A percentile compares a stretch with the other conserved stretches of the same genome.
These are phyloP conservation scores for Sequoia sempervirens DNA, from an alignment of 75 land plant genomes.

Conservation along the genomic window DNA sequence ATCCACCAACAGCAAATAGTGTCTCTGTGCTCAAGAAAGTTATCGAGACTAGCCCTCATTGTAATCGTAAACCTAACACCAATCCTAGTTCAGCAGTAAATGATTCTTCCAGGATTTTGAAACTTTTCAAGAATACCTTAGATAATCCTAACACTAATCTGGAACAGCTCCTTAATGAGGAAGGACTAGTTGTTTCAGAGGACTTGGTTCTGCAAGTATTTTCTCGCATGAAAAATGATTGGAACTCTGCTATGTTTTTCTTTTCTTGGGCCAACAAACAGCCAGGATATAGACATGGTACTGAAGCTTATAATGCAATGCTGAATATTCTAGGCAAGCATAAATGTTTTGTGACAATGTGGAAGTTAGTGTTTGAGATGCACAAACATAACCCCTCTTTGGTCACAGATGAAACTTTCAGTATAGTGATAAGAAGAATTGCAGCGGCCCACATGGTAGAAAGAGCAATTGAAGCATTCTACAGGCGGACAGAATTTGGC, in stretches of 20 bases:
- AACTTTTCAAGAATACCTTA: neutral
- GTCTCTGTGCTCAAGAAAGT: neutral
- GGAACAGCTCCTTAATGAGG: conserved; percentile 20
- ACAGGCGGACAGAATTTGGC: conserved; percentile 43
- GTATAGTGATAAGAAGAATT: conserved; percentile 39
- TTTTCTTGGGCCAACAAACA: conserved; percentile 31
- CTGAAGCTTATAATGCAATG: conserved; percentile 37
- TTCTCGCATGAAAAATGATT: conserved; percentile 28
- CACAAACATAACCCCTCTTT: conserved; percentile 11
- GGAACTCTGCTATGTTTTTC: conserved; percentile 42
- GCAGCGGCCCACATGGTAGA: conserved; percentile 45
- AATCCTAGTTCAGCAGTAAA: neutral
- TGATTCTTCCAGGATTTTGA: neutral
- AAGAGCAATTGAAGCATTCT: conserved; percentile 35
- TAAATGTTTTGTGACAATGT: conserved; percentile 24
- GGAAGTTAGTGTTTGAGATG: conserved; percentile 47
- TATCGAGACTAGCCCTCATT: neutral
- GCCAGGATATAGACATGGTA: conserved; percentile 22
- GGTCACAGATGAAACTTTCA: conserved; percentile 32
- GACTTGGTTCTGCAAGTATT: conserved; percentile 38
- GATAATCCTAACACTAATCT: conserved; percentile 6
- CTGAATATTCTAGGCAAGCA: conserved; percentile 42
- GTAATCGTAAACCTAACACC: neutral
- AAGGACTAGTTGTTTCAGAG: conserved; percentile 13
- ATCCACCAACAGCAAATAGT: neutral